Conservation (phyloP, 768 basidiomycete species). For the Rhodosporidiobolus sp. region DNA sequence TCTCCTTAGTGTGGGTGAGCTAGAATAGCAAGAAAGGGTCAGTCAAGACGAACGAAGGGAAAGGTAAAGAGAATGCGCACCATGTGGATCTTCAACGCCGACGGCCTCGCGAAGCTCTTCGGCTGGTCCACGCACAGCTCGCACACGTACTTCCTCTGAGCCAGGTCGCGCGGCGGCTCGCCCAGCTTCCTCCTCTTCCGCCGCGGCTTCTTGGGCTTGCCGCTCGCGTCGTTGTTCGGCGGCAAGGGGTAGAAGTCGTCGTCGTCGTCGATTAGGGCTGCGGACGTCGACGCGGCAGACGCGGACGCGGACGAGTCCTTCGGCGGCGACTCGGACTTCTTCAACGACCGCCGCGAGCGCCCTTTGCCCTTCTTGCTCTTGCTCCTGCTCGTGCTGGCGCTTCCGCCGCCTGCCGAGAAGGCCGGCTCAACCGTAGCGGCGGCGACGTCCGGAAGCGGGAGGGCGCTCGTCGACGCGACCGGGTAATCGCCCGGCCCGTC, state of each 20-base stretch:
- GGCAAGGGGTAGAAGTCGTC: background rate
- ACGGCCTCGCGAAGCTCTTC: slow-evolving; percentile 7
- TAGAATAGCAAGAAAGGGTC: background rate
- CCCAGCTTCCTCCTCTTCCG: background rate
- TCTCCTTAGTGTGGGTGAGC: slow-evolving; percentile 17
- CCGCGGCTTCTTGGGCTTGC: slow-evolving; percentile 2
- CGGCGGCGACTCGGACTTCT: too few relatives aligned
- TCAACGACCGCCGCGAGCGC: too few relatives aligned
- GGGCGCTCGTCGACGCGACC: too few relatives aligned
- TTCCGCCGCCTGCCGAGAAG: too few relatives aligned
- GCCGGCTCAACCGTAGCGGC: too few relatives aligned
- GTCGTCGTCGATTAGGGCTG: background rate
- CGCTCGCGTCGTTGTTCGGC: background rate
- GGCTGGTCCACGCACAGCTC: background rate
- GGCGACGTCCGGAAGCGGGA: too few relatives aligned
- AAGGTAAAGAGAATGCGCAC: background rate
- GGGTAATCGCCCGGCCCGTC: too few relatives aligned
- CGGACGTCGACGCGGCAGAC: background rate
- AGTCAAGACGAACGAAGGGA: background rate
- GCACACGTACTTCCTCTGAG: slow-evolving; percentile 7
- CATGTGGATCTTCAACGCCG: slow-evolving; percentile 1
- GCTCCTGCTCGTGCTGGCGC: too few relatives aligned
- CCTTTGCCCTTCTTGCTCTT: too few relatives aligned
- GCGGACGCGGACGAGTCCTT: too few relatives aligned
- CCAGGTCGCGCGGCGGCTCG: slow-evolving; percentile 6